phyloP scores from a whole-genome alignment of 495 filamentous ascomycete species.

The Hamigera avellanea region DNA sequence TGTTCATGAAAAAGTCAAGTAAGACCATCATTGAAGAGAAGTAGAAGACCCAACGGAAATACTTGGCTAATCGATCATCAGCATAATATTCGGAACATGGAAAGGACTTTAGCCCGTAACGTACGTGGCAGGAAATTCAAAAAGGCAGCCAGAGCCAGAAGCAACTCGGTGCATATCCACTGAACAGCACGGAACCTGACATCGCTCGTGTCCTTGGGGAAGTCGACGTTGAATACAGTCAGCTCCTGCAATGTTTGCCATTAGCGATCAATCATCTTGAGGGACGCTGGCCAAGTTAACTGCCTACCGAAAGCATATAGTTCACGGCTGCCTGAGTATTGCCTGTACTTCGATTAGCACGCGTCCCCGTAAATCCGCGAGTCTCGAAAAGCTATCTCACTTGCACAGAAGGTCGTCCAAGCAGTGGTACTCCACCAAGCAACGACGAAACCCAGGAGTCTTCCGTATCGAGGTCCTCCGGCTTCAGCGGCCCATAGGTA shows the following conservation, averaged over 20 bases:
- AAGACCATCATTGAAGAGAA: constrained; percentile 36
- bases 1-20: constrained; percentile 42
- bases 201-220: constrained; percentile 31
- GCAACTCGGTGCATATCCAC: constrained; percentile 39
- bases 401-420: constrained; percentile 46
- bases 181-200: constrained; percentile 46
- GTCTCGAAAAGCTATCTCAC: constrained; percentile 8
- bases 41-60: constrained; percentile 37
- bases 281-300: neutral
- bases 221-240: constrained; percentile 39
- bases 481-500: constrained; percentile 48
- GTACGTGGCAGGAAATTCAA: constrained; percentile 35
- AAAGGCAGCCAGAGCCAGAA: constrained; percentile 34
- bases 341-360: constrained; percentile 5
- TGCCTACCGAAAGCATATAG: constrained; percentile 40
- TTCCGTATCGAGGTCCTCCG: constrained; percentile 39
- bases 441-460: constrained; percentile 42
- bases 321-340: constrained; percentile 43
- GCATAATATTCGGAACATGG: neutral
- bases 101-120: constrained; percentile 1
- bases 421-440: constrained; percentile 51
- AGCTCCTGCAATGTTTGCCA: constrained; percentile 26
- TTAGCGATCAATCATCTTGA: neutral
- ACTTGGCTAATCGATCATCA: constrained; percentile 19
- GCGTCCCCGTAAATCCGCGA: neutral